Evolutionary conservation across 495 filamentous ascomycete genomes (phyloP).

Genomic region (Aspergillus coremiiformis): DNA sequence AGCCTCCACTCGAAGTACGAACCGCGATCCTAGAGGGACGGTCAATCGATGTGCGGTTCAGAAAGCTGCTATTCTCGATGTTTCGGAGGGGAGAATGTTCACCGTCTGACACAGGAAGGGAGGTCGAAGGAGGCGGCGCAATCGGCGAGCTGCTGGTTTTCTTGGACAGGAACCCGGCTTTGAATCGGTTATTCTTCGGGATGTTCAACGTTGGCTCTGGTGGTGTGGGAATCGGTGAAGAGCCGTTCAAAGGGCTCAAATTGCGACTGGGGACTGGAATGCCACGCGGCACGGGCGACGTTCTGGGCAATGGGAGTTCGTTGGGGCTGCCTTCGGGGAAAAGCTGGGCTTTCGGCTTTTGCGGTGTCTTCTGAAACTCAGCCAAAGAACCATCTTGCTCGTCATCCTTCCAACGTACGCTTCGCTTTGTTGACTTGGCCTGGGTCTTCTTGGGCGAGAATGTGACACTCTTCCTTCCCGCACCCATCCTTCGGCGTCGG

Average conservation of each 20-base stretch:
- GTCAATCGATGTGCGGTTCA: conserved; percentile 47
- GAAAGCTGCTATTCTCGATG: conserved; percentile 52
- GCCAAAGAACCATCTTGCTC: conserved; percentile 74
- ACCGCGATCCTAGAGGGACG: conserved; percentile 44
- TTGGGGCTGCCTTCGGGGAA: conserved; percentile 47
- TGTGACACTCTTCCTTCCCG: conserved; percentile 66
- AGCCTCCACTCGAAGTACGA: conserved; percentile 42
- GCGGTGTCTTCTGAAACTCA: conserved; percentile 83
- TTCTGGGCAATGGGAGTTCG: conserved; percentile 34
- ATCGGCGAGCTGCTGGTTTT: conserved; percentile 56
- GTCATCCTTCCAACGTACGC: conserved; percentile 90
- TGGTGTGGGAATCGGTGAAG: conserved; percentile 25
- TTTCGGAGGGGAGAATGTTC: conserved; percentile 61
- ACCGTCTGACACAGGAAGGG: conserved; percentile 52
- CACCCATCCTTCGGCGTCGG: conserved; percentile 62
- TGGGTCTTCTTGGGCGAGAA: conserved; percentile 78
- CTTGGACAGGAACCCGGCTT: conserved; percentile 84
- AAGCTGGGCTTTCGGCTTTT: conserved; percentile 42
- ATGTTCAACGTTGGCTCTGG: conserved; percentile 31
- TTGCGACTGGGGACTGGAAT: conserved; percentile 36
- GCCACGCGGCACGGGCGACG: conserved; percentile 41
- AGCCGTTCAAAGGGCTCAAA: conserved; percentile 25
- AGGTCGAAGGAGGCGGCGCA: conserved; percentile 51
- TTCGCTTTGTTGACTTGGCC: conserved; percentile 56
- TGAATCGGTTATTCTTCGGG: conserved; percentile 68